These are phyloP conservation scores for Pharnaceum exiguum DNA, from an alignment of 148 eudicot species.

Conservation along the genomic window DNA sequence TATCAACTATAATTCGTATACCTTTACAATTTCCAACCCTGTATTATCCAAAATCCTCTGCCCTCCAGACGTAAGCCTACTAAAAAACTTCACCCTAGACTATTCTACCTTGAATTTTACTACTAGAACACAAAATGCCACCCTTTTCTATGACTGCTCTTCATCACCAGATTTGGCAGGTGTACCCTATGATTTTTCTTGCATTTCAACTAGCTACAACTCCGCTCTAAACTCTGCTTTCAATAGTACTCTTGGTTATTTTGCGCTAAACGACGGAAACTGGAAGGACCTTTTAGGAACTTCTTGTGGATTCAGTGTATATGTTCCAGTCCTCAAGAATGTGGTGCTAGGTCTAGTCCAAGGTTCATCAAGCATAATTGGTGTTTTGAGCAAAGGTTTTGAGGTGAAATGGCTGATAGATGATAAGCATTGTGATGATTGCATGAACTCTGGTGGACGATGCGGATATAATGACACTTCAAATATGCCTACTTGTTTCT, in stretches of 20 bases:
- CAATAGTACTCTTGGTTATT: neutral
- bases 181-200: slow-evolving; percentile 5
- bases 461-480: slow-evolving; percentile 20
- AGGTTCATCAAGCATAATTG: neutral
- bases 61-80: neutral
- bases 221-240: neutral
- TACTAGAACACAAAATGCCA: slow-evolving; percentile 1
- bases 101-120: neutral
- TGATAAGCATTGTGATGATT: slow-evolving; percentile 3
- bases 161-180: accelerated
- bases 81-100: slow-evolving; percentile 7
- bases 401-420: slow-evolving; percentile 17
- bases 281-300: neutral
- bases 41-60: neutral
- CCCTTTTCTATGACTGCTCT: slow-evolving; percentile 8
- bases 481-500: slow-evolving; percentile 5
- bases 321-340: neutral
- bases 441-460: slow-evolving; percentile 4
- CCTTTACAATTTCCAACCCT: slow-evolving; percentile 1
- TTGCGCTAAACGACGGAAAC: neutral
- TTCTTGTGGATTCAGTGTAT: neutral
- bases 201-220: neutral
- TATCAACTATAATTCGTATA: slow-evolving; percentile 3
- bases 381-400: slow-evolving; percentile 13
- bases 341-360: neutral